Conservation (phyloP, 176 grass and related monocot genomes). For the Bromus sterilis region DNA sequence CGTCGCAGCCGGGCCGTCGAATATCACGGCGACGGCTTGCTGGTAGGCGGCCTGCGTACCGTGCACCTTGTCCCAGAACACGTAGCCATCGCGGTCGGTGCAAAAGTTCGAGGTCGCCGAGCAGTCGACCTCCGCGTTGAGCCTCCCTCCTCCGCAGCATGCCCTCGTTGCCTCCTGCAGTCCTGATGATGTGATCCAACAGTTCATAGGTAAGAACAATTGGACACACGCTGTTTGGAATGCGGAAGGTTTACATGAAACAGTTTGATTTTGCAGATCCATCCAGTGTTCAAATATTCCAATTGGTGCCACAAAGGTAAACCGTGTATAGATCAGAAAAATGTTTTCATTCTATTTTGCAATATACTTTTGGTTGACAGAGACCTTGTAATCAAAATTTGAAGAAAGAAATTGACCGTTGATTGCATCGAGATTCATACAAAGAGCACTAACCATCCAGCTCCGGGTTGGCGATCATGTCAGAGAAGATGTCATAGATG, state of each 20-base stretch:
- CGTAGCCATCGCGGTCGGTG: constrained; percentile 1
- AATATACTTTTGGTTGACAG: not conserved
- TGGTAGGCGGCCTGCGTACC: constrained; percentile 17
- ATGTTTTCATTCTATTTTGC: not conserved
- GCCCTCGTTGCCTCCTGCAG: not conserved
- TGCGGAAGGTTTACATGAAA: not conserved
- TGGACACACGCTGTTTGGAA: not conserved
- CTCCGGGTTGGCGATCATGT: constrained; percentile 7
- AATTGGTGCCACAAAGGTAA: not conserved
- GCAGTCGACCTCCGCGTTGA: constrained; percentile 27
- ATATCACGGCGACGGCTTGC: not conserved
- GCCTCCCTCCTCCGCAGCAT: constrained; percentile 30
- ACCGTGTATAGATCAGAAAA: not conserved
- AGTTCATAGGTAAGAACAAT: not conserved
- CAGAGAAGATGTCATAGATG: constrained; percentile 2
- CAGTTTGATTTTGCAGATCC: not conserved
- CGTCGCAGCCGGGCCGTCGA: not conserved
- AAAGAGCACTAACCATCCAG: not conserved
- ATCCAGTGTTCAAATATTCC: not conserved
- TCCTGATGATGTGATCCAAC: not conserved
- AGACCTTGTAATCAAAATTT: not conserved
- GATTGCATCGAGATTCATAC: not conserved
- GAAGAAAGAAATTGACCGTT: not conserved
- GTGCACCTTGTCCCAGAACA: constrained; percentile 46
- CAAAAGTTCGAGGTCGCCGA: not conserved